Evolutionary conservation across 768 basidiomycete genomes (phyloP).

Genomic region (Epithele typhae): DNA sequence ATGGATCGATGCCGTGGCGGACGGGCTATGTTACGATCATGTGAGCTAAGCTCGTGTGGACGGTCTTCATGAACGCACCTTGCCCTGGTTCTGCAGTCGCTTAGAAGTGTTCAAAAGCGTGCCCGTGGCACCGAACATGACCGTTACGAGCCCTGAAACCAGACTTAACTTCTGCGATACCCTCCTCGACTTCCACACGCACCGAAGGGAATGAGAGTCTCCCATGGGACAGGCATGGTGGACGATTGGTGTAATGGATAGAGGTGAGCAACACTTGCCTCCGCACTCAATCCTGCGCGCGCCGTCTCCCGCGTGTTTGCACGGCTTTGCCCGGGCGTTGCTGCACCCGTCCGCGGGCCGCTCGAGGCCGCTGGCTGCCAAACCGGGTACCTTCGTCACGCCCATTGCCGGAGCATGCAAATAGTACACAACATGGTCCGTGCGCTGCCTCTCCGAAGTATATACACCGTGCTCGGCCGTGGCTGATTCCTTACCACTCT

Average conservation of each 20-base stretch:
- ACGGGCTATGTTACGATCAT: slow-evolving; percentile 12
- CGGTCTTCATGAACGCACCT: slow-evolving; percentile 43
- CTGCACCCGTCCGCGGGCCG: no score
- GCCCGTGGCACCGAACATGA: slow-evolving; percentile 88
- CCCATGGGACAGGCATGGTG: slow-evolving; percentile 93
- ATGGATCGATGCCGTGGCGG: slow-evolving; percentile 80
- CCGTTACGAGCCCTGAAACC: slow-evolving; percentile 75
- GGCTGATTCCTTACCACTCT: slow-evolving; percentile 36
- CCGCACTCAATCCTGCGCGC: no score
- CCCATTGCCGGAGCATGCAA: no score
- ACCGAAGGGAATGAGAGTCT: slow-evolving; percentile 97
- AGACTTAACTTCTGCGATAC: not conserved
- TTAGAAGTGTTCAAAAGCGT: slow-evolving; percentile 79
- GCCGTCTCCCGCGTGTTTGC: no score
- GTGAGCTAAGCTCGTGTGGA: not conserved
- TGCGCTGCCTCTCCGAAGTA: slow-evolving; percentile 1
- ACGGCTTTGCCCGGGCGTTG: no score
- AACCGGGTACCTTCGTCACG: no score
- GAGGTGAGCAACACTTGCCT: no score
- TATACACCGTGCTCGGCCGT: slow-evolving; percentile 2
- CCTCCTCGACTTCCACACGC: not conserved
- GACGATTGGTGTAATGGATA: no score
- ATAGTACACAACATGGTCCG: slow-evolving; percentile 8
- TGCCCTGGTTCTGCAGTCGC: slow-evolving; percentile 83
- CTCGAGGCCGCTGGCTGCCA: no score